These are phyloP conservation scores for Ophiostoma novo-ulmi DNA, from an alignment of 2,329 filamentous ascomycete genomes.

Conservation along the genomic window DNA sequence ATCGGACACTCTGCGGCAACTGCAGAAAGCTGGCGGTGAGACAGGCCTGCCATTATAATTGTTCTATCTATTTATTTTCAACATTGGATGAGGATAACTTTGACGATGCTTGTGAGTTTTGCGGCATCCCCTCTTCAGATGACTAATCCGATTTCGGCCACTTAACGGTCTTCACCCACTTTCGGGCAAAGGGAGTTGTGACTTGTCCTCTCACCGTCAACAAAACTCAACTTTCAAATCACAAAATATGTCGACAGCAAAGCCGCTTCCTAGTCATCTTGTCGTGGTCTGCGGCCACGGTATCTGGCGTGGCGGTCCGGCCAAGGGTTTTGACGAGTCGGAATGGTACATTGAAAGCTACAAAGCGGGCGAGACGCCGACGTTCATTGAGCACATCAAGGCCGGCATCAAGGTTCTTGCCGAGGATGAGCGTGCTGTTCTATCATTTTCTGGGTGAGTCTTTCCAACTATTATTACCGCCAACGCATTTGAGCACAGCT, in stretches of 20 bases:
- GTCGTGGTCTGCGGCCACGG: constrained; percentile 81
- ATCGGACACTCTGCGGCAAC: constrained; percentile 38
- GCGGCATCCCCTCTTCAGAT: not conserved
- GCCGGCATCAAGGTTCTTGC: constrained; percentile 54
- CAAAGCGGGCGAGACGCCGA: constrained; percentile 70
- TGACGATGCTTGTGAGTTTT: not conserved
- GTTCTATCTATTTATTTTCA: not conserved
- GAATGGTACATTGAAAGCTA: constrained; percentile 74
- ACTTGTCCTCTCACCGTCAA: not conserved
- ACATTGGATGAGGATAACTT: not conserved
- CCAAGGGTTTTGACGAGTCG: constrained; percentile 47
- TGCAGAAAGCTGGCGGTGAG: constrained; percentile 30
- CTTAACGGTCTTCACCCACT: not conserved
- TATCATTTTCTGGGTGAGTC: constrained; percentile 63
- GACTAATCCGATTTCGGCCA: not conserved
- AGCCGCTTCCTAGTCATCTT: constrained; percentile 44
- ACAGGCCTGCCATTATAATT: constrained; percentile 21
- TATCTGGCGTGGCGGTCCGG: constrained; percentile 61
- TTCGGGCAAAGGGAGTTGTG: not conserved
- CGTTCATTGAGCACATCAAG: constrained; percentile 71
- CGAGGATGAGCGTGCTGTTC: constrained; percentile 43
- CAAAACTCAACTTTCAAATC: not conserved
- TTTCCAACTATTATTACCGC: not conserved
- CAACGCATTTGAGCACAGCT: not conserved
- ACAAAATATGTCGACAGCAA: constrained; percentile 27